Conservation (phyloP, 306 rosid genomes). For the Cyamopsis tetragonoloba region DNA sequence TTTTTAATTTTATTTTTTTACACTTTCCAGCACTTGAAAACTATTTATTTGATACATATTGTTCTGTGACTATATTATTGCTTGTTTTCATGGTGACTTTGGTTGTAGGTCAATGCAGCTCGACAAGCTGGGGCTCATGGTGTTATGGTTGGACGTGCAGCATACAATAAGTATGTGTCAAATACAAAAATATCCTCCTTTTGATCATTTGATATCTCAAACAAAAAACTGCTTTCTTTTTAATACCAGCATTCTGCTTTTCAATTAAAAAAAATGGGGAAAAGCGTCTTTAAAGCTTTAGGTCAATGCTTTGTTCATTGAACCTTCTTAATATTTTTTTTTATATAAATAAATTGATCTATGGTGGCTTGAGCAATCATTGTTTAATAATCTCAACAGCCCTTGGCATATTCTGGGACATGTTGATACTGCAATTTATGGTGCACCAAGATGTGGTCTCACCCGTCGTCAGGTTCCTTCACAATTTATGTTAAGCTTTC, state of each 20-base stretch:
- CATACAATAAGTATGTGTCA: constrained; percentile 56
- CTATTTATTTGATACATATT: not conserved
- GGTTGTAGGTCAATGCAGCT: constrained; percentile 68
- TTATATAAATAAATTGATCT: constrained; percentile 2
- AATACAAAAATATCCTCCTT: not conserved
- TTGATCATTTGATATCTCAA: not conserved
- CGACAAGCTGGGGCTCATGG: constrained; percentile 88
- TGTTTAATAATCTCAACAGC: constrained; percentile 44
- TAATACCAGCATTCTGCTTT: constrained; percentile 10
- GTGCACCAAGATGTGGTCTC: constrained; percentile 58
- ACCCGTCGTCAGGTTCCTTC: constrained; percentile 92
- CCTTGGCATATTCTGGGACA: constrained; percentile 89
- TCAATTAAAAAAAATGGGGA: not conserved
- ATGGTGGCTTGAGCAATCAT: constrained; percentile 20
- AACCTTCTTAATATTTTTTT: constrained; percentile 9
- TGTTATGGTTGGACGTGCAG: constrained; percentile 97
- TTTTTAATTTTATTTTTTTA: not conserved
- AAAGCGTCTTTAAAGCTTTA: not conserved
- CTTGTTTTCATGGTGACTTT: constrained; percentile 7
- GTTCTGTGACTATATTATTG: constrained; percentile 17
- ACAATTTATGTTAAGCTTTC: constrained; percentile 31
- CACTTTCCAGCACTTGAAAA: not conserved
- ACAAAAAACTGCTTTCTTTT: constrained; percentile 8
- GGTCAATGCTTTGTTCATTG: not conserved
- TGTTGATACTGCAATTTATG: constrained; percentile 78